Evolutionary conservation across 2,329 filamentous ascomycete species (phyloP).

Genomic region (Xylaria polymorpha): DNA sequence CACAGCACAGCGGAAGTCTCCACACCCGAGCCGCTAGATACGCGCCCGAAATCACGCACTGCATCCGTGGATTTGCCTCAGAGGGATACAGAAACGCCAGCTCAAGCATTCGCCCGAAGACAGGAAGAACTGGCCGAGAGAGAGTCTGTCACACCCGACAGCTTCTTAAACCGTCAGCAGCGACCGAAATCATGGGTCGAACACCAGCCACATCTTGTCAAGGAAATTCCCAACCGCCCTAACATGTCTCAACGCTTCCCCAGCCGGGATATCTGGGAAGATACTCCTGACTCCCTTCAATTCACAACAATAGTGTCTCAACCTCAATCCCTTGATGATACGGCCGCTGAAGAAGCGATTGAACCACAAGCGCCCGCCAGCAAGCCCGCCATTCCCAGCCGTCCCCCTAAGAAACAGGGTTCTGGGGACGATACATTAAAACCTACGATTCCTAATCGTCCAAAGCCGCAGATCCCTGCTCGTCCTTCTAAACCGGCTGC

Average conservation of each 20-base stretch:
- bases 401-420: conserved; percentile 57
- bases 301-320: conserved; percentile 78
- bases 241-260: conserved; percentile 79
- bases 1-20: conserved; percentile 84
- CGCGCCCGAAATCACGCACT: conserved; percentile 54
- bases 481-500: conserved; percentile 57
- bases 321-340: conserved; percentile 58
- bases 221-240: conserved; percentile 62
- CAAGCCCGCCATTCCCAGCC: conserved; percentile 72
- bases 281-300: conserved; percentile 84
- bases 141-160: conserved; percentile 60
- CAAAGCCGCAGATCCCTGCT: conserved; percentile 70
- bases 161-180: conserved; percentile 65
- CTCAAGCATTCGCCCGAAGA: conserved; percentile 72
- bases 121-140: conserved; percentile 74
- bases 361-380: conserved; percentile 51
- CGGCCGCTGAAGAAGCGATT: conserved; percentile 57
- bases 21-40: conserved; percentile 75
- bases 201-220: conserved; percentile 62
- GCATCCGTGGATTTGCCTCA: conserved; percentile 51
- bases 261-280: conserved; percentile 94
- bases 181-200: conserved; percentile 60
- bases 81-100: conserved; percentile 65
- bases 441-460: conserved; percentile 62
- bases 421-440: conserved; percentile 53